A percentile compares a stretch with the other conserved stretches of the same genome.
phyloP scores from a whole-genome alignment of 192 early-diverging fungal genomes.

The Coemansia sp. region DNA sequence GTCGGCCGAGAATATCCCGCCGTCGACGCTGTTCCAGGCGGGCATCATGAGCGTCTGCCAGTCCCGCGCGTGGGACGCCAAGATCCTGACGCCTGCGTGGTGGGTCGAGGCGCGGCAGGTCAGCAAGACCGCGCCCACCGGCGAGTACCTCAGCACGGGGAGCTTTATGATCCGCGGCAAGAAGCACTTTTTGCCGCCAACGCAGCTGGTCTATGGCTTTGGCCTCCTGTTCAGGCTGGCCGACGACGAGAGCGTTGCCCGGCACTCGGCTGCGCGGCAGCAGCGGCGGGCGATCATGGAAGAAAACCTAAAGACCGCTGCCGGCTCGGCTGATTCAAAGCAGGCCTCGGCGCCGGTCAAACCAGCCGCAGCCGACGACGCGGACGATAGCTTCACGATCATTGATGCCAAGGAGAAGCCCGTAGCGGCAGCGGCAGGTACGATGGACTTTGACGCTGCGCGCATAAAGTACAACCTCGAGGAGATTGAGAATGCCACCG shows the following conservation, averaged over 20 bases:
- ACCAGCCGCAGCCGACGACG: conserved; percentile 5
- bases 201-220: conserved; percentile 94
- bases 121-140: conserved; percentile 85
- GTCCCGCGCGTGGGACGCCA: conserved; percentile 96
- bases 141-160: conserved; percentile 87
- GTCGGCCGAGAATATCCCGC: conserved; percentile 64
- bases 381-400: conserved; percentile 3
- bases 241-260: conserved; percentile 74
- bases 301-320: conserved; percentile 17
- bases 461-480: conserved; percentile 55
- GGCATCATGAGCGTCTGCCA: conserved; percentile 94
- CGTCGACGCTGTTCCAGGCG: conserved; percentile 90
- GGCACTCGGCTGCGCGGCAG: conserved; percentile 71
- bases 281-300: conserved; percentile 43
- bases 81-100: conserved; percentile 91
- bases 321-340: not conserved
- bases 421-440: not conserved
- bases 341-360: not conserved
- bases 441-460: conserved; percentile 31
- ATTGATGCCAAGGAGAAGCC: not conserved
- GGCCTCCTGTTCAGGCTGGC: conserved; percentile 84
- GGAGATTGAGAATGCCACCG: conserved; percentile 42
- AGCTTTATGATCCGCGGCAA: conserved; percentile 93
- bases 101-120: conserved; percentile 91
- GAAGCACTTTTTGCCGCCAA: conserved; percentile 91